Evolutionary conservation across 805 yeast species (phyloP), one percentile per base, ranked within the genome.

Genomic region (Torulaspora indica): DNA sequence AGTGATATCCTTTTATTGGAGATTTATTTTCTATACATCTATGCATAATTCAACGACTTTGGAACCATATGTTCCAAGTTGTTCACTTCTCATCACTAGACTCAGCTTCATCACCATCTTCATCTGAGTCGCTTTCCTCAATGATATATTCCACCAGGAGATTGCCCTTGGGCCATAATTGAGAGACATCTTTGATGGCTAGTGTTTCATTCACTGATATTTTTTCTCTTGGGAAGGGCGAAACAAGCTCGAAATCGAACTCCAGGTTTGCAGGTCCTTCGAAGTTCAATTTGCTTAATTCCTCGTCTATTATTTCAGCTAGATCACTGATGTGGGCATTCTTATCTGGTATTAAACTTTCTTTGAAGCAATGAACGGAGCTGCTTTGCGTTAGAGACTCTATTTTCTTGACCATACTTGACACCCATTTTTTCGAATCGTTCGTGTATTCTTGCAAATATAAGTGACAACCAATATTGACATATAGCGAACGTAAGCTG

Each of bases 101-200:
- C 12, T 40, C 47, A 13, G 24, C 32, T 12, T 40, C 52, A 2
- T 45, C 42, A 10, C 45, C 51, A 1, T 46, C 43, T 8, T 55
- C 56, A 2, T 45, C 53, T 3, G 56, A 60, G 2, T 61, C 67
- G 1, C 57, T 64, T 1, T 66, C 66, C 5, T 56, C 67, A 13
- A 60, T 53, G 4, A 63, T 47, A 2, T 59, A 64, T 52, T 80
- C 85, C 3, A 80, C 74, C 40, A 82, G 62, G 20, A 84, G 53
- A 50, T 77, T 81, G 1, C 89, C 89, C 54, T 73, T 81, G n/a
- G 93, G 93, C 75, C 77, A 80, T n/a, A 84, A 57, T 29, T 74
- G 67, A 1, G 65, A 53, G 29, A 70, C 71, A 25, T 76, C 75
- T 24, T 55, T 57, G 5, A 84, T 60, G 2, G 42, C 20, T 14